Evolutionary conservation across 306 rosid genomes (phyloP), one percentile per base, ranked within the genome.

Genomic region (Vicia sativa): DNA sequence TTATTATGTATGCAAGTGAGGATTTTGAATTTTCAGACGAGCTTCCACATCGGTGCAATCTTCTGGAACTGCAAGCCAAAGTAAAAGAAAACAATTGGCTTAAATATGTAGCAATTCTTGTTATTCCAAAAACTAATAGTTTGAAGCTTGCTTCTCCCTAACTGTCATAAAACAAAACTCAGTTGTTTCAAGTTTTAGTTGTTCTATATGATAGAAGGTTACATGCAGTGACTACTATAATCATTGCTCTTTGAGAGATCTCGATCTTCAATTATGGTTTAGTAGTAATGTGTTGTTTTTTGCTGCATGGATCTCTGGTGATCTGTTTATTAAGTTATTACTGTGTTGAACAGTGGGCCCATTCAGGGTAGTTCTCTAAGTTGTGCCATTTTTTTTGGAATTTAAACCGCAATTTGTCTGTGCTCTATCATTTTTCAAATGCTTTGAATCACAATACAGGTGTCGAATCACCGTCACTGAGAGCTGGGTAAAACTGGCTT

Each of bases 11-110:
- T 16, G 23, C 34, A 73, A 43, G 52, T 62, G 37, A 11, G 8
- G 50, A n/a, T 12, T 42, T 63, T 61, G 52, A 64, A 44, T 23
- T 70, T 52, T 38, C n/a, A 9, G 14, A 12, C 50, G 42, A 60
- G 52, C 64, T 35, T 56, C 2, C 9, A 35, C 3, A 18, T 41
- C n/a, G 62, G 10, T 21, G 39, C 21, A 43, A 35, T 56, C 53
- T 74, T 52, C 34, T 21, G 14, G 31, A 21, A 21, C 42, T n/a
- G 29, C 11, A 31, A 13, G 35, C 25, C 43, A 55, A 45, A 56
- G 18, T 23, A 42, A 74, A 56, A 71, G 13, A 45, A 45, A 56
- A 19, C 11, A 5, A 29, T 48, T 7, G 66, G 62, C 13, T 57
- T 57, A 48, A 16, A 46, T 60, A 10, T 60, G 6, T 19, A n/a